Evolutionary conservation across 208 protist species (phyloP), one percentile per base, ranked within the genome.

Genomic region (Acanthamoeba quina): DNA sequence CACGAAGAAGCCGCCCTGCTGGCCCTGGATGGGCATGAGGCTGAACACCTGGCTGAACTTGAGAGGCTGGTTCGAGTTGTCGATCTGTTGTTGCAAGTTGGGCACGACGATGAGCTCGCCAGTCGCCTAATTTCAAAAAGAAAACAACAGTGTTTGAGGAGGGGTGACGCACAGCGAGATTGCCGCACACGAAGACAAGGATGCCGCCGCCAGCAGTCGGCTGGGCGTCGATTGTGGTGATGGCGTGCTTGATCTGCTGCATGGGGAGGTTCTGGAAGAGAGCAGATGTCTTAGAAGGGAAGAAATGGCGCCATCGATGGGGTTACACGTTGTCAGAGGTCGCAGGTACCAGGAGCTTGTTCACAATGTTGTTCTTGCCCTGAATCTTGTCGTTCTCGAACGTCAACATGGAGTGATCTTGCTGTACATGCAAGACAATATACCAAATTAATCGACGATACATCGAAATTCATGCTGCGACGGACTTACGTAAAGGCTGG

Each of bases 1-100:
- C 31, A 90, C 82, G 82, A 70, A 90, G 82, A 90, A 90, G 34
- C 82, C 82, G 49, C 82, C 82, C 29, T 62, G 58, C 56, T 90
- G 82, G n/a, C 82, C 82, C 82, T 90, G 56, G 24, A 90, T 70
- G n/a, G 82, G 82, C 82, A 90, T 90, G 5, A 90, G 56, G 82
- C 58, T 90, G 82, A 90, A 90, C 26, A 90, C 82, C 54, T 90
- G 82, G 54, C 82, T 90, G 82, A 90, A 90, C 82, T 90, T 90
- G 56, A 90, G 60, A 1, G 82, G 82, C 58, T 90, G 82, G 82
- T 90, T 68, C 15, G 82, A 62, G 49, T 49, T 68, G 37, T 90
- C 82, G 21, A 90, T 47, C 74, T 83, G 74, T 0, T 41, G 37
- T 41, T 41, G 37, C 2, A 41, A 41, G 37, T 41, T 41, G 37